A percentile compares a stretch with the other conserved stretches of the same genome.
phyloP scores from a whole-genome alignment of 345 rosid species.

The Brassica incana region DNA sequence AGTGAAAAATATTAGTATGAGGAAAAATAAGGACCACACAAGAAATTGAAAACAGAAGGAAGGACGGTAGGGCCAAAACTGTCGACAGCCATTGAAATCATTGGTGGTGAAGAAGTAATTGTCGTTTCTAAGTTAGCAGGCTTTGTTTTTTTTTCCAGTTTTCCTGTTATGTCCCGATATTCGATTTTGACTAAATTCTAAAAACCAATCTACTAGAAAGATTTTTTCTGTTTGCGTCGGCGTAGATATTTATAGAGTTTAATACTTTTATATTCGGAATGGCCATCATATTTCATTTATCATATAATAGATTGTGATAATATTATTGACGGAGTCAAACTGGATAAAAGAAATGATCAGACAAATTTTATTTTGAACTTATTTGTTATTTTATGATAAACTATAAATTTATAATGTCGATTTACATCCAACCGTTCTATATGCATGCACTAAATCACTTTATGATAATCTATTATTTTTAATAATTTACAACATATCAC shows the following conservation, averaged over 20 bases:
- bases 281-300: background rate
- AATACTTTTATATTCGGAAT: background rate
- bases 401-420: too few relatives aligned
- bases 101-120: conserved; percentile 25
- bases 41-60: background rate
- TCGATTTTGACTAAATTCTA: conserved; percentile 12
- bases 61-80: conserved; percentile 1
- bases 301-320: too few relatives aligned
- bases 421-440: too few relatives aligned
- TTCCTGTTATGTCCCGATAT: background rate
- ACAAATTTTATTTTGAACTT: too few relatives aligned
- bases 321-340: too few relatives aligned
- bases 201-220: background rate
- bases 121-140: conserved; percentile 20
- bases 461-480: too few relatives aligned
- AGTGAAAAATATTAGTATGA: background rate
- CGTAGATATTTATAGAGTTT: conserved; percentile 14
- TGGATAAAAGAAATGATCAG: too few relatives aligned
- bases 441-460: too few relatives aligned
- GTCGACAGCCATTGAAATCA: conserved; percentile 18
- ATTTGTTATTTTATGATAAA: too few relatives aligned
- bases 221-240: conserved; percentile 14
- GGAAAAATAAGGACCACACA: conserved; percentile 21
- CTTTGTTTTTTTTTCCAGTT: background rate
- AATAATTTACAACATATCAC: too few relatives aligned